Base-by-base conservation (phyloP, 2,329 filamentous ascomycete genomes). In the Neofusicoccum cordaticola region DNA sequence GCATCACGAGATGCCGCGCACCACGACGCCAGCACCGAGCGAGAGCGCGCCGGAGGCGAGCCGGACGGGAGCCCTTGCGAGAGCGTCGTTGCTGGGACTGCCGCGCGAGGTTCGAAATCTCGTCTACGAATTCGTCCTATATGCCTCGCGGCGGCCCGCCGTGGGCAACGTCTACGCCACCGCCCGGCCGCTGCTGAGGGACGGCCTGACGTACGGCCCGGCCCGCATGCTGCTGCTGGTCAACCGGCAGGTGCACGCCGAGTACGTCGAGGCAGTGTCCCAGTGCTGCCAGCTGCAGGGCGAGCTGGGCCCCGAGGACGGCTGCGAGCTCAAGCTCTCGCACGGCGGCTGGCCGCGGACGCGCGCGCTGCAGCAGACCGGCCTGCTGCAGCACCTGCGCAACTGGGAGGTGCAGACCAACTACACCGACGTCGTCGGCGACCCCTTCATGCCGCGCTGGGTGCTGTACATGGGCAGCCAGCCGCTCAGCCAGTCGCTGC, bases 111-210 rank as follows among this genome's bases (percentile, higher is more conserved):
- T 60, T 7, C 56, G 56, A 42, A 60, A 60, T 15, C 56, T 60
- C 56, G 56, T 60, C 56, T 60, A 60, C 56, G 56, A 60, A 47
- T 60, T 60, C 56, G 56, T 60, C 56, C 42, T 60, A 45, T 60
- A 60, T 47, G 56, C 41, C 19, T 60, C 56, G 13, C 41, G 41
- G 39, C 37, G 56, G 13, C 56, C 56, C 19, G 56, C 56, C 42
- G 56, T 60, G 56, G 56, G 41, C 56, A 60, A 60, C 56, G 56
- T 47, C 56, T 60, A 60, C 56, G 56, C 56, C 56, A 60, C 56
- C 19, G 56, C 56, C 31, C 56, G 56, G 41, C 56, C 56, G 41
- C 56, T 60, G 27, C 42, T 60, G 39, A 22, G 35, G 56, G 56
- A 60, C 42, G 56, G 41, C 42, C 56, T 60, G 6, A 37, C 56